Conservation (phyloP, 192 early-diverging fungal genomes). For the Coemansia sp. region DNA sequence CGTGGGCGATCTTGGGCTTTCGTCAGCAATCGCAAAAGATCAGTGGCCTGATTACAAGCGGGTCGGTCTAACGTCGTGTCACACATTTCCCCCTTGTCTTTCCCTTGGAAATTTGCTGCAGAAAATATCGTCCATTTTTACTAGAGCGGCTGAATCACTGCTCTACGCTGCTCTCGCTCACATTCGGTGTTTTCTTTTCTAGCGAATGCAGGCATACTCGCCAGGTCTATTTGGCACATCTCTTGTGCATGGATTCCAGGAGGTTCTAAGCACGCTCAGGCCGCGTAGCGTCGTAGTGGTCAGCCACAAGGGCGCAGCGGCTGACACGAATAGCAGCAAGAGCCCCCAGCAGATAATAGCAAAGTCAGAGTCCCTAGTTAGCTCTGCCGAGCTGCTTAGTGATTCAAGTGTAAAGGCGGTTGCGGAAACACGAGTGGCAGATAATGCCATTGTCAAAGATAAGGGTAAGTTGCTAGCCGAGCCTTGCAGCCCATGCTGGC, state of each 20-base stretch:
- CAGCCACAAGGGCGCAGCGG: not conserved
- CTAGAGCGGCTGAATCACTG: not conserved
- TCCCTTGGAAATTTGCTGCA: not conserved
- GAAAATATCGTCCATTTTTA: not conserved
- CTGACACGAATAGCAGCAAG: not conserved
- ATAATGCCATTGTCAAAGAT: not conserved
- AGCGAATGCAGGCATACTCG: conserved; percentile 17
- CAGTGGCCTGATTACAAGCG: not conserved
- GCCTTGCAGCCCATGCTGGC: not conserved
- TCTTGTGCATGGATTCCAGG: conserved; percentile 3
- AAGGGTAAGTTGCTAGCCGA: not conserved
- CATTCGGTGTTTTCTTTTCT: not conserved
- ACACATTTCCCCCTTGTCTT: not conserved
- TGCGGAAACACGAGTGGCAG: not conserved
- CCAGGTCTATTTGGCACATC: conserved; percentile 11
- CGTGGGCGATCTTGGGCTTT: not conserved
- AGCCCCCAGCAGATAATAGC: not conserved
- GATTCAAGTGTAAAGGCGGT: not conserved
- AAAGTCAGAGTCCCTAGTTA: not conserved
- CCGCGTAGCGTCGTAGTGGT: not conserved
- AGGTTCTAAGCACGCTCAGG: not conserved
- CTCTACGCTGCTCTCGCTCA: not conserved
- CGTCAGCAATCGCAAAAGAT: not conserved
- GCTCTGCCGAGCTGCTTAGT: not conserved
- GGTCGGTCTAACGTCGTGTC: not conserved